Conservation (phyloP, 148 eudicot species). For the Suaeda aralocaspica region DNA sequence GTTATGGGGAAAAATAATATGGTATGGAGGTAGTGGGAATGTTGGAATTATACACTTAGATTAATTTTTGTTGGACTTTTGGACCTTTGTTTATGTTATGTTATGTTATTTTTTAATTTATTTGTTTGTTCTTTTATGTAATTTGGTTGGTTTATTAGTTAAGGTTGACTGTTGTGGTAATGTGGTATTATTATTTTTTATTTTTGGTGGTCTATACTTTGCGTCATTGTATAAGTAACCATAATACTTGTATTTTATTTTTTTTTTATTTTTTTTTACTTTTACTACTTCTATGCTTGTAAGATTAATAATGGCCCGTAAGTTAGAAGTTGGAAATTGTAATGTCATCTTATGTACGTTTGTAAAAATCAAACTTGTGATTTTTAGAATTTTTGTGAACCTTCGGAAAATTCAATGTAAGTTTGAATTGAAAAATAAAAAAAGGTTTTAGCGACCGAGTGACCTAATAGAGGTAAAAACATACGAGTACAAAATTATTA, state of each 20-base stretch:
- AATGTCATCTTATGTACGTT: no score
- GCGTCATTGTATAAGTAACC: constrained; percentile 26
- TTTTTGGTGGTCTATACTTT: constrained; percentile 19
- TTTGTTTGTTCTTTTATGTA: not conserved
- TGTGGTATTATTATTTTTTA: not conserved
- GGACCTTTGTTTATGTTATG: not conserved
- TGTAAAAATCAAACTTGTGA: no score
- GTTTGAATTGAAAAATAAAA: no score
- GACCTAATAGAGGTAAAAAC: no score
- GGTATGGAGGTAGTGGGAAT: constrained; percentile 6
- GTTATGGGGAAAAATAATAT: not conserved
- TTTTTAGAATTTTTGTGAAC: no score
- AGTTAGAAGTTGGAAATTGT: no score
- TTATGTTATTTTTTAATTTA: not conserved
- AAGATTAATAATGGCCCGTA: no score
- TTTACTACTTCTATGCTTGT: no score
- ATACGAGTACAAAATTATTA: no score
- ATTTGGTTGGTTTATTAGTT: not conserved
- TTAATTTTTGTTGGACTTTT: constrained; percentile 13
- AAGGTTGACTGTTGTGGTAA: constrained; percentile 19
- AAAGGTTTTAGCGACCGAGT: no score
- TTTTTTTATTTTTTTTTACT: no score
- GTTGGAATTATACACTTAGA: constrained; percentile 1
- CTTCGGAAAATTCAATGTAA: no score
- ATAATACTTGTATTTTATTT: not conserved